These are phyloP conservation scores for Jackrogersella multiformis DNA, from an alignment of 495 filamentous ascomycete species.

Conservation along the genomic window DNA sequence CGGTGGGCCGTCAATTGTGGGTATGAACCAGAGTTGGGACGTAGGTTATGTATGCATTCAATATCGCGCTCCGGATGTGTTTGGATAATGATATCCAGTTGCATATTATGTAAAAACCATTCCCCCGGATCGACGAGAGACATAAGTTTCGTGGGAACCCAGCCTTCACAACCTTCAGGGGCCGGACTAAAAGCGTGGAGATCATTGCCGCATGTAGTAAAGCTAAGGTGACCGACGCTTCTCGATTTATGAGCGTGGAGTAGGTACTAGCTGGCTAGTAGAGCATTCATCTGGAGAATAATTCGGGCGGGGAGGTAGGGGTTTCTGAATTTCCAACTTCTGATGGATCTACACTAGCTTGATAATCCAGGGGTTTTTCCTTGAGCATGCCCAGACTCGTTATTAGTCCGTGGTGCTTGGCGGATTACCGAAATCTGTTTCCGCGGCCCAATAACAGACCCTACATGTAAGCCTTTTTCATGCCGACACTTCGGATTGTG, in stretches of 20 bases:
- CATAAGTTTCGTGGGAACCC: not conserved
- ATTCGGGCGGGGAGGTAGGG: constrained; percentile 18
- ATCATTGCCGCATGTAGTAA: constrained; percentile 11
- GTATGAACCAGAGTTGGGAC: not conserved
- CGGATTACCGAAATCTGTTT: constrained; percentile 26
- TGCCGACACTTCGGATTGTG: constrained; percentile 3
- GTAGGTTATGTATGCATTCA: not conserved
- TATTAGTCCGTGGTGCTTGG: constrained; percentile 15
- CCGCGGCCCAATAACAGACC: constrained; percentile 34
- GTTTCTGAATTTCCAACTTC: too few relatives aligned
- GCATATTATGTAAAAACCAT: constrained; percentile 2
- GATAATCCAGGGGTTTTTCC: constrained; percentile 14
- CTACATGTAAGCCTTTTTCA: constrained; percentile 20
- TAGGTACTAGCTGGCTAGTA: too few relatives aligned
- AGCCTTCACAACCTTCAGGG: not conserved
- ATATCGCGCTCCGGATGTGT: not conserved
- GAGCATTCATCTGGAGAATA: constrained; percentile 33
- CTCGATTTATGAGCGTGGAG: constrained; percentile 30
- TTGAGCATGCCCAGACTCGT: constrained; percentile 11
- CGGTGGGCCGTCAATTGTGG: constrained; percentile 20
- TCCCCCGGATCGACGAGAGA: constrained; percentile 6
- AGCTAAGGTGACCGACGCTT: constrained; percentile 4
- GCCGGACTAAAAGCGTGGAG: not conserved
- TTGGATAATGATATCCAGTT: not conserved
- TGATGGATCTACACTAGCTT: too few relatives aligned